phyloP scores from a whole-genome alignment of 495 filamentous ascomycete species.

The Pyrenopolyporus hunteri region DNA sequence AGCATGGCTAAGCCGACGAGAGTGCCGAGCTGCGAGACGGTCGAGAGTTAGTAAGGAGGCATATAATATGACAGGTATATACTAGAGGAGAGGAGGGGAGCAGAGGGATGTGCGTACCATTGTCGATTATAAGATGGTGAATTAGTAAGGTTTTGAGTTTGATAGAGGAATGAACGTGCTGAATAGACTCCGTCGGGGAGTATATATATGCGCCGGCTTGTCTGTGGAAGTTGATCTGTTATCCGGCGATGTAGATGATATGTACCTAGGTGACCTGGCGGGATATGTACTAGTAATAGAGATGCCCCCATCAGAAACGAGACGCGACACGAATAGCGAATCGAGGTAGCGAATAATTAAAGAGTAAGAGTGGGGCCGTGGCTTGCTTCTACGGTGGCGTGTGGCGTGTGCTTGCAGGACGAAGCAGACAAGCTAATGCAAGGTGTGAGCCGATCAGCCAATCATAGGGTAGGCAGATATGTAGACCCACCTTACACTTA shows the following conservation, averaged over 20 bases:
- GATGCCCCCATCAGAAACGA: neutral
- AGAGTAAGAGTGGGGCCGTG: neutral
- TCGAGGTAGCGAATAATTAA: conserved; percentile 3
- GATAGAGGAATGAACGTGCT: conserved; percentile 10
- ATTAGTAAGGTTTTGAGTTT: neutral
- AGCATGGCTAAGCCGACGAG: conserved; percentile 97
- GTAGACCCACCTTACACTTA: neutral
- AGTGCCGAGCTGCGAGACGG: conserved; percentile 77
- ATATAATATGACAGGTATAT: neutral
- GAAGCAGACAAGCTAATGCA: neutral
- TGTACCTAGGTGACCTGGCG: conserved; percentile 17
- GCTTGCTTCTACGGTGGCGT: neutral
- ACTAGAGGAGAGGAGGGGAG: neutral
- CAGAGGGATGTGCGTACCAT: conserved; percentile 42
- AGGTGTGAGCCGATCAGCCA: neutral
- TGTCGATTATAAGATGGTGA: conserved; percentile 34
- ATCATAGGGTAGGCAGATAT: conserved; percentile 9
- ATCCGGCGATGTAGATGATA: conserved; percentile 16
- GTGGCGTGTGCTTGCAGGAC: too few relatives aligned
- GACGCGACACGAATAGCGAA: conserved; percentile 31
- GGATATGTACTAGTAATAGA: neutral
- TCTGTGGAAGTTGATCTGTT: too few relatives aligned
- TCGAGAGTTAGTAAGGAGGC: conserved; percentile 24
- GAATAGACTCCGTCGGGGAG: too few relatives aligned
- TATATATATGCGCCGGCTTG: too few relatives aligned